phyloP scores from a whole-genome alignment of 2,329 filamentous ascomycete genomes.

The Colletotrichum somersetense region DNA sequence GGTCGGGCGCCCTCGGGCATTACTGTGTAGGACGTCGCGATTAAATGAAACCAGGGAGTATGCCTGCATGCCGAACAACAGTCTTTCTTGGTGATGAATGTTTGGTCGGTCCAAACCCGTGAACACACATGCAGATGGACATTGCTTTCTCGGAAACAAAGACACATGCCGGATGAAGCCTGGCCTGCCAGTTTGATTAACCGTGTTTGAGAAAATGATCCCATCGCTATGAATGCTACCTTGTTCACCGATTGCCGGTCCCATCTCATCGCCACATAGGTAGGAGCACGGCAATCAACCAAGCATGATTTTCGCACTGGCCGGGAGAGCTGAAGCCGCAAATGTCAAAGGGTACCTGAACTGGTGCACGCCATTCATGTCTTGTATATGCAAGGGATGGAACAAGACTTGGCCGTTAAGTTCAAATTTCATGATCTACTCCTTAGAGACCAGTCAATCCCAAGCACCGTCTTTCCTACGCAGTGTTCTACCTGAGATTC shows the following conservation, averaged over 20 bases:
- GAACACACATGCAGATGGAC: neutral
- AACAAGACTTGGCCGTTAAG: neutral
- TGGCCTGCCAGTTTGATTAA: slow-evolving; percentile 20
- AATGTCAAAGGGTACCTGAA: slow-evolving; percentile 3
- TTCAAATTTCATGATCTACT: neutral
- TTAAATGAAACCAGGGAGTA: slow-evolving; percentile 38
- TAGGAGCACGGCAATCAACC: neutral
- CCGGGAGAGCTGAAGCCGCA: slow-evolving; percentile 10
- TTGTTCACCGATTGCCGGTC: neutral
- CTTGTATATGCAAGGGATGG: neutral
- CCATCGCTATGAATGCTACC: neutral
- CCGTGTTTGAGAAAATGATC: neutral
- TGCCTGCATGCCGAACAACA: slow-evolving; percentile 24
- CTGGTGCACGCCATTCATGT: slow-evolving; percentile 21
- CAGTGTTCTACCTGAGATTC: slow-evolving; percentile 14
- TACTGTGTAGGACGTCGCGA: slow-evolving; percentile 14
- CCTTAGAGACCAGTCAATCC: neutral
- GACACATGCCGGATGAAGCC: neutral
- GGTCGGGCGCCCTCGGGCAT: slow-evolving; percentile 35
- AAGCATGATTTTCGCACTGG: slow-evolving; percentile 14
- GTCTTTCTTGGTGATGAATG: neutral
- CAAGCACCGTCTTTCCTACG: neutral
- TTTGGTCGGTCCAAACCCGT: neutral
- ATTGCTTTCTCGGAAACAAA: neutral
- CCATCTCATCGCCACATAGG: neutral